phyloP scores from a whole-genome alignment of 73 alveolate genomes.

The Paraurostyla sp. region DNA sequence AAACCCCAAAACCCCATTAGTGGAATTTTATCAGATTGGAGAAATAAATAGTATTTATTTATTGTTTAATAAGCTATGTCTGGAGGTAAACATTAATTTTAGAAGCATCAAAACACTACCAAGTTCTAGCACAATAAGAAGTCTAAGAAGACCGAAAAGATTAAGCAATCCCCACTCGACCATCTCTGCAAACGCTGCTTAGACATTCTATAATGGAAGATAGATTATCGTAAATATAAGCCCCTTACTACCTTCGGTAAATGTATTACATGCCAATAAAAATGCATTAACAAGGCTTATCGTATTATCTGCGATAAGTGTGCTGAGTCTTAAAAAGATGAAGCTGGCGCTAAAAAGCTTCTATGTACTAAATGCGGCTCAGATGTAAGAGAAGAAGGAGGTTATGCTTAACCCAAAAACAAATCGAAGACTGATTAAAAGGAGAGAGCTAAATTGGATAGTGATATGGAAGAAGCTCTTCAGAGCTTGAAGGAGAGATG shows the following conservation, averaged over 20 bases:
- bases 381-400: constrained; percentile 11
- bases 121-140: constrained; percentile 83
- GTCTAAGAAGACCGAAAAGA: constrained; percentile 78
- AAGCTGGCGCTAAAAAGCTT: neutral
- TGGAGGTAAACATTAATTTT: neutral
- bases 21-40: no score
- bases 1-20: no score
- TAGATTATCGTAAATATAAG: constrained; percentile 80
- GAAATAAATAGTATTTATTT: no score
- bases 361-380: constrained; percentile 59
- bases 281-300: constrained; percentile 77
- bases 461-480: constrained; percentile 49
- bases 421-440: neutral
- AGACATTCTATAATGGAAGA: constrained; percentile 83
- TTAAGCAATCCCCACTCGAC: constrained; percentile 80
- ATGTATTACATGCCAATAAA: constrained; percentile 82
- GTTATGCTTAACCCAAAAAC: neutral
- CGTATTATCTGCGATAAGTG: constrained; percentile 49
- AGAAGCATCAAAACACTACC: constrained; percentile 86
- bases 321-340: neutral
- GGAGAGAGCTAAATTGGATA: constrained; percentile 5
- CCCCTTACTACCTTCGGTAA: constrained; percentile 82
- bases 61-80: no score
- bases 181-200: constrained; percentile 84
- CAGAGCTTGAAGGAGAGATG: constrained; percentile 26